Conservation (phyloP, 257 asterid genomes). For the Cinchona pubescens region DNA sequence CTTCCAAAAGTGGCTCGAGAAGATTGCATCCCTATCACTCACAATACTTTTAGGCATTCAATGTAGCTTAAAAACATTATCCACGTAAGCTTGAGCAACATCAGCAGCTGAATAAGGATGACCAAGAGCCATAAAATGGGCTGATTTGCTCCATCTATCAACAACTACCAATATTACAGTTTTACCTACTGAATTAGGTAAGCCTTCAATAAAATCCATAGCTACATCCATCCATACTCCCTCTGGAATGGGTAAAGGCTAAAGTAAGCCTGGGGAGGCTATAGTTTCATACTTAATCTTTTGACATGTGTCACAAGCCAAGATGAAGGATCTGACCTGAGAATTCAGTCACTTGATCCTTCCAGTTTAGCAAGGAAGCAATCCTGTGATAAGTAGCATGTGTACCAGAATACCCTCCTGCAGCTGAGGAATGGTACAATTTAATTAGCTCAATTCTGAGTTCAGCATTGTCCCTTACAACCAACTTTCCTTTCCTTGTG, state of each 20-base stretch:
- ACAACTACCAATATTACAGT: not conserved
- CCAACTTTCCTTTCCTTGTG: not conserved
- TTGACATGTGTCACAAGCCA: not conserved
- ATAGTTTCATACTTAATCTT: not conserved
- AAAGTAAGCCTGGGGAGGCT: not conserved
- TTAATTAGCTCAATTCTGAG: too few relatives aligned
- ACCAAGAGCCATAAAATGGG: too few relatives aligned
- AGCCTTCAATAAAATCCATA: slow-evolving; percentile 2
- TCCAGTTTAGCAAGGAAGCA: too few relatives aligned
- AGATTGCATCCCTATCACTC: not conserved
- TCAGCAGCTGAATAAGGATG: not conserved
- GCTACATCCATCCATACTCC: not conserved
- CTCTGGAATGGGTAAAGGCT: not conserved
- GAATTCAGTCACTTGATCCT: not conserved
- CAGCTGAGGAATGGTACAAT: not conserved
- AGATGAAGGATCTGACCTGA: not conserved
- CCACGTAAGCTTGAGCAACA: not conserved
- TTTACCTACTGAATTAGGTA: not conserved
- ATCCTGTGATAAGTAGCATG: not conserved
- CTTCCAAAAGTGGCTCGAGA: not conserved
- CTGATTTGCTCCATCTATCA: not conserved
- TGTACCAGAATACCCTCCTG: not conserved
- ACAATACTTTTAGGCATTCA: not conserved
- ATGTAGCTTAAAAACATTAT: not conserved
- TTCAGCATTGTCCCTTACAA: not conserved